These are phyloP conservation scores for Naganishia kalamii DNA, from an alignment of 768 basidiomycete species.

Conservation along the genomic window DNA sequence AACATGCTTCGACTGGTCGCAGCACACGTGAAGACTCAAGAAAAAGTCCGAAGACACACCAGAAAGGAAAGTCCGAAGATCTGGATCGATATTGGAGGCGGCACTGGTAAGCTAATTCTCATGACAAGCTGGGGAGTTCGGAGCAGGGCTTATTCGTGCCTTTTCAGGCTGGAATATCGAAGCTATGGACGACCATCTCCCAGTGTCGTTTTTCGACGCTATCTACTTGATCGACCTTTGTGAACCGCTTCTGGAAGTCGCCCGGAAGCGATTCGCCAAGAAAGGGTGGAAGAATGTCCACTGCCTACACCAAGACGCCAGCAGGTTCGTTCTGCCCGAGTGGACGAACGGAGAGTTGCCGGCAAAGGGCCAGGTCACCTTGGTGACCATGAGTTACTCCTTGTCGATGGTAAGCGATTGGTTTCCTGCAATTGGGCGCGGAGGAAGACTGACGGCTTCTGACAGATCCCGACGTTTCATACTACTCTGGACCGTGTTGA, in stretches of 20 bases:
- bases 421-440: too few species aligned
- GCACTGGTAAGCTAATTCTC: constrained; percentile 50
- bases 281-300: constrained; percentile 69
- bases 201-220: constrained; percentile 59
- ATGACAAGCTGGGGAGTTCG: background rate
- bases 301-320: constrained; percentile 67
- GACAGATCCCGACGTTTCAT: constrained; percentile 60
- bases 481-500: constrained; percentile 63
- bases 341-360: constrained; percentile 51
- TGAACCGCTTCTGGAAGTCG: constrained; percentile 64
- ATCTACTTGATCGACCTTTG: constrained; percentile 70
- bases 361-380: constrained; percentile 23
- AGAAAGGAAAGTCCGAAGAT: constrained; percentile 51
- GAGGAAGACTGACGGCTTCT: background rate
- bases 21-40: constrained; percentile 56
- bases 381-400: constrained; percentile 51
- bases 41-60: background rate
- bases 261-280: constrained; percentile 60
- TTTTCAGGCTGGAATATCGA: constrained; percentile 61
- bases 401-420: constrained; percentile 47
- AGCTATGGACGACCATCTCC: constrained; percentile 53
- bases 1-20: constrained; percentile 67
- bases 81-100: constrained; percentile 75
- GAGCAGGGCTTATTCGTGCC: background rate
- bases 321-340: constrained; percentile 60